Evolutionary conservation across 2,329 filamentous ascomycete genomes (phyloP).

Genomic region (Fusarium chuoi): DNA sequence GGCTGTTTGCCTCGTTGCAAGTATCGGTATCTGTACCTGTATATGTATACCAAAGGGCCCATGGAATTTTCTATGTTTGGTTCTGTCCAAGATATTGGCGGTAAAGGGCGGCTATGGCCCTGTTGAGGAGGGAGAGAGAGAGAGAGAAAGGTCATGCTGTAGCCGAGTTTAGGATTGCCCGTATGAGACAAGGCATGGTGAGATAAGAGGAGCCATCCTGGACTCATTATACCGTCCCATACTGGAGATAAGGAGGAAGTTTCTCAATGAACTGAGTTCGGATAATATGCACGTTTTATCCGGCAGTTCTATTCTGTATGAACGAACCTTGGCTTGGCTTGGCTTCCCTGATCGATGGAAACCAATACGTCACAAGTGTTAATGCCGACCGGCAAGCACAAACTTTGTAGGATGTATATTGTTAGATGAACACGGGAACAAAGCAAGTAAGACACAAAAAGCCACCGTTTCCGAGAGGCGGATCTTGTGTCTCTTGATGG

Average conservation of each 20-base stretch:
- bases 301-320: background rate
- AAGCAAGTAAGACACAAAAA: background rate
- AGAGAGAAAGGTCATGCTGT: background rate
- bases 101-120: background rate
- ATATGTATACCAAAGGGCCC: background rate
- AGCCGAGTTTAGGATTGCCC: background rate
- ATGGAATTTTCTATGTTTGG: constrained; percentile 4
- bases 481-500: background rate
- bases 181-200: constrained; percentile 19
- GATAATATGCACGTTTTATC: background rate
- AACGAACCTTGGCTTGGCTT: constrained; percentile 9
- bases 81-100: background rate
- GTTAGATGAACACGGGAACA: background rate
- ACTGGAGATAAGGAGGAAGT: constrained; percentile 11
- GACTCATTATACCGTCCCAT: constrained; percentile 10
- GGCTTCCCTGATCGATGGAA: background rate
- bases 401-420: constrained; percentile 1
- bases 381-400: constrained; percentile 1
- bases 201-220: constrained; percentile 20
- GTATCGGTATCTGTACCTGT: background rate
- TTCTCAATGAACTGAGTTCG: background rate
- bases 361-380: constrained; percentile 15
- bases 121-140: constrained; percentile 2
- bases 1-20: constrained; percentile 20
- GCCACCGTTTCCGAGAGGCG: background rate